Base-by-base conservation (phyloP, 139 green algal species). In the Closterium sp. region DNA sequence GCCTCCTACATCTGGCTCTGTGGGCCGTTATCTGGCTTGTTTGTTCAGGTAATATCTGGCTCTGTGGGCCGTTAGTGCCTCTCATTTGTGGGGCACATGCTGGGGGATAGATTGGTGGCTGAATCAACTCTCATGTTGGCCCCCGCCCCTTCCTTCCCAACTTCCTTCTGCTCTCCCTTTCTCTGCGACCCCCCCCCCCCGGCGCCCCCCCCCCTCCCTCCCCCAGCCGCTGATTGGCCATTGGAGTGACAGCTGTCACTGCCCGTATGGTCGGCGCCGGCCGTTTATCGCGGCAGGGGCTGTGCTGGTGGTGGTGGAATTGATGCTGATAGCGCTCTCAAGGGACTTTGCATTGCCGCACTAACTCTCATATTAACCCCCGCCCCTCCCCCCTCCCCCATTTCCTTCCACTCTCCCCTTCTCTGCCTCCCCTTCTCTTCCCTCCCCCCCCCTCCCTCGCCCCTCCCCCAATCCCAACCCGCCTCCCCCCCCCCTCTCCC, bases 1-100 rank as follows among this genome's bases (percentile, higher is more conserved):
- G 89, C 92, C 34, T 91, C 90, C 33, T 94, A 38, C 64, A 94
- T 94, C 33, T 94, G 92, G 92, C 90, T 94, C 31, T 94, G 92
- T 34, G 92, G 92, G 25, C 92, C 92, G 12, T 94, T 94, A 8
- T 93, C 90, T 3, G 89, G 92, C 32, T 34, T 94, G 64, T n/a
- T 94, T 33, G 92, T 94, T 33, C 90, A 92, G 89, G 89, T 92
- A 76, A 28, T 76, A 28, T 28, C 55, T 76, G 55, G 55, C n/a
- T n/a, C n/a, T n/a, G n/a, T n/a, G n/a, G n/a, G n/a, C n/a, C n/a
- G n/a, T n/a, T n/a, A n/a, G n/a, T n/a, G n/a, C n/a, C n/a, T n/a
- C n/a, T n/a, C n/a, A n/a, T n/a, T n/a, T n/a, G n/a, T n/a, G n/a
- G n/a, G n/a, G n/a, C n/a, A n/a, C n/a, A n/a, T n/a, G n/a, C n/a